phyloP scores from a whole-genome alignment of 2,329 filamentous ascomycete genomes.

The Pseudogymnoascus pannorum region DNA sequence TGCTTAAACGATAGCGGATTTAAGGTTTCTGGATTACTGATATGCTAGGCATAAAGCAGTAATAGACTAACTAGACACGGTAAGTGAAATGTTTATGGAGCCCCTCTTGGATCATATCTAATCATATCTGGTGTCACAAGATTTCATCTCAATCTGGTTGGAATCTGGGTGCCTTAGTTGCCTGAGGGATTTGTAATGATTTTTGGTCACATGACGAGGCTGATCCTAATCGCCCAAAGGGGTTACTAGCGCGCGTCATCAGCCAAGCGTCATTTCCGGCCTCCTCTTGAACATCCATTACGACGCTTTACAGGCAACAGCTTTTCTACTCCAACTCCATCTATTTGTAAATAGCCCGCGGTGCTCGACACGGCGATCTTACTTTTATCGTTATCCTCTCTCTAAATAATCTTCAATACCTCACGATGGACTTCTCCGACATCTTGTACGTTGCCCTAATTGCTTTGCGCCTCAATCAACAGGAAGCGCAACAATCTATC shows the following conservation, averaged over 20 bases:
- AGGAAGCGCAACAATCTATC: slow-evolving; percentile 11
- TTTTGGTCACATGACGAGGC: slow-evolving; percentile 3
- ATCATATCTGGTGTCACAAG: slow-evolving; percentile 9
- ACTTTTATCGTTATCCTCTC: not conserved
- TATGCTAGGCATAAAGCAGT: not conserved
- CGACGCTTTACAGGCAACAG: slow-evolving; percentile 8
- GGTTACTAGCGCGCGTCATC: slow-evolving; percentile 7
- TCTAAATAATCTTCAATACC: not conserved
- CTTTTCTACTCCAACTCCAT: not conserved
- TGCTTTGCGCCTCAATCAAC: slow-evolving; percentile 14
- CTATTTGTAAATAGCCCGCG: not conserved
- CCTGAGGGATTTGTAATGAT: not conserved
- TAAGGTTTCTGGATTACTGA: slow-evolving; percentile 1
- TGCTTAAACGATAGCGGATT: slow-evolving; percentile 2
- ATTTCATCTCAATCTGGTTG: slow-evolving; percentile 1
- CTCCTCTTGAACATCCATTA: not conserved
- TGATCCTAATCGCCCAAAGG: slow-evolving; percentile 1
- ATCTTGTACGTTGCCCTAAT: slow-evolving; percentile 61
- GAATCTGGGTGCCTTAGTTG: not conserved
- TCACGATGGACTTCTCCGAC: slow-evolving; percentile 82
- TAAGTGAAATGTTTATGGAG: slow-evolving; percentile 4
- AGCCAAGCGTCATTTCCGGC: slow-evolving; percentile 6
- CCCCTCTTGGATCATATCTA: slow-evolving; percentile 8
- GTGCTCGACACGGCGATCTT: not conserved
- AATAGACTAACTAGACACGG: not conserved